Evolutionary conservation across 495 filamentous ascomycete species (phyloP).

Genomic region (Parachaetomium inaequale): DNA sequence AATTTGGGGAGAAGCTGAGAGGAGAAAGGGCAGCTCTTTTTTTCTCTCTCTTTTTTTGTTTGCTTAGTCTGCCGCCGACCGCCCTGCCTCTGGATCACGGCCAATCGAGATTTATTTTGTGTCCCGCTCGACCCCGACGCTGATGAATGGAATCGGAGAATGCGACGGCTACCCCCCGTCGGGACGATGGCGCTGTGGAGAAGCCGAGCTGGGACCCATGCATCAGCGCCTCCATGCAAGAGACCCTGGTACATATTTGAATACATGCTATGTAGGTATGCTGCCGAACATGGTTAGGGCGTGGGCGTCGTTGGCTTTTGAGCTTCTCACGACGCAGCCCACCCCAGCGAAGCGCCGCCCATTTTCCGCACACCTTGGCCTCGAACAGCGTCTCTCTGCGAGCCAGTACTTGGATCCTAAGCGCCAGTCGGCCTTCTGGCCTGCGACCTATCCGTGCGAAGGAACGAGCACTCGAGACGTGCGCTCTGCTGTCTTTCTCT

Average conservation of each 20-base stretch:
- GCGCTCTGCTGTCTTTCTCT: neutral
- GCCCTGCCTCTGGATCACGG: no score
- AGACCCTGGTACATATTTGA: slow-evolving; percentile 7
- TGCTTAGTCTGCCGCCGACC: no score
- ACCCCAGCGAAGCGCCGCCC: slow-evolving; percentile 5
- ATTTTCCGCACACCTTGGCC: neutral
- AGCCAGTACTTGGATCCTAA: neutral
- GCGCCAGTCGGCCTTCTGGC: neutral
- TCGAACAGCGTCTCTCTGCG: neutral
- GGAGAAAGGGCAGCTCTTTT: neutral
- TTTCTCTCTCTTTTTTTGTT: no score
- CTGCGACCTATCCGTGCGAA: neutral
- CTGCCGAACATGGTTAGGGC: slow-evolving; percentile 1
- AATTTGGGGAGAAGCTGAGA: neutral
- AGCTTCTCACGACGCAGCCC: neutral
- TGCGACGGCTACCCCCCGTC: neutral
- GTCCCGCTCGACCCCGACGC: neutral
- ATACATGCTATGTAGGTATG: no score
- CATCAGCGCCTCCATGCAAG: slow-evolving; percentile 3
- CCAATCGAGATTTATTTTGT: no score
- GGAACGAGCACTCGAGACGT: neutral
- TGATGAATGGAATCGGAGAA: neutral
- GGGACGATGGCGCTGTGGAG: slow-evolving; percentile 1
- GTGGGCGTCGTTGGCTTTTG: neutral
- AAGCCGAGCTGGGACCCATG: slow-evolving; percentile 3